These are phyloP conservation scores for Pseudogymnoascus sp. DNA, from an alignment of 2,329 filamentous ascomycete genomes.

Conservation along the genomic window DNA sequence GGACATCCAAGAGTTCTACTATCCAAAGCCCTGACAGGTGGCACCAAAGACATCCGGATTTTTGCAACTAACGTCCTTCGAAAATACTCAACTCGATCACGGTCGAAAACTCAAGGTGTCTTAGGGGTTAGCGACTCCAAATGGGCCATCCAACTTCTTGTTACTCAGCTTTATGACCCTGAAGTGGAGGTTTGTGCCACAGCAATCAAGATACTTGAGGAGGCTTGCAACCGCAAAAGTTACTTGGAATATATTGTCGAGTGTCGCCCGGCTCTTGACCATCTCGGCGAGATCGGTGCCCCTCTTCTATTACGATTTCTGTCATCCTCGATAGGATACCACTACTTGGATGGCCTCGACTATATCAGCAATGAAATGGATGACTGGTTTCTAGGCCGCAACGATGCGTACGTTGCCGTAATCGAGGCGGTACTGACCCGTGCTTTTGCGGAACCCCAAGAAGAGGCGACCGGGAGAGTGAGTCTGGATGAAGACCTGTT, in stretches of 20 bases:
- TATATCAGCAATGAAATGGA: constrained; percentile 99
- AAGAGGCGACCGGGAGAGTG: constrained; percentile 27
- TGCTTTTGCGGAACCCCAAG: constrained; percentile 53
- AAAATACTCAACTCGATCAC: constrained; percentile 65
- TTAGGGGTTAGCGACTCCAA: constrained; percentile 60
- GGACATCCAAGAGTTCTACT: constrained; percentile 88
- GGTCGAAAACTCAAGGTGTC: constrained; percentile 30
- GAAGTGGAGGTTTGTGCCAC: constrained; percentile 95
- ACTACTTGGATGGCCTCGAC: constrained; percentile 92
- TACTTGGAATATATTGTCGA: constrained; percentile 95
- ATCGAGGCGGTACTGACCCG: constrained; percentile 93
- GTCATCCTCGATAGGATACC: constrained; percentile 93
- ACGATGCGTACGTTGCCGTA: constrained; percentile 88
- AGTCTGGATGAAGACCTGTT: constrained; percentile 33
- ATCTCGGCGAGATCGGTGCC: constrained; percentile 92
- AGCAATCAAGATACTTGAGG: constrained; percentile 93
- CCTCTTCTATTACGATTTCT: constrained; percentile 86
- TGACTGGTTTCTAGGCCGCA: constrained; percentile 95
- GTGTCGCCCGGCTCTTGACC: constrained; percentile 87
- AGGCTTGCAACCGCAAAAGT: constrained; percentile 86
- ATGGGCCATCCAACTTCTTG: constrained; percentile 93
- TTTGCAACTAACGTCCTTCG: constrained; percentile 79
- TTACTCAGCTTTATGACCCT: constrained; percentile 96
- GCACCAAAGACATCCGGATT: constrained; percentile 84
- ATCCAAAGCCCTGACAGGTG: constrained; percentile 86